Evolutionary conservation across 352 stramenopile species (phyloP).

Genomic region (Pythium volutum): DNA sequence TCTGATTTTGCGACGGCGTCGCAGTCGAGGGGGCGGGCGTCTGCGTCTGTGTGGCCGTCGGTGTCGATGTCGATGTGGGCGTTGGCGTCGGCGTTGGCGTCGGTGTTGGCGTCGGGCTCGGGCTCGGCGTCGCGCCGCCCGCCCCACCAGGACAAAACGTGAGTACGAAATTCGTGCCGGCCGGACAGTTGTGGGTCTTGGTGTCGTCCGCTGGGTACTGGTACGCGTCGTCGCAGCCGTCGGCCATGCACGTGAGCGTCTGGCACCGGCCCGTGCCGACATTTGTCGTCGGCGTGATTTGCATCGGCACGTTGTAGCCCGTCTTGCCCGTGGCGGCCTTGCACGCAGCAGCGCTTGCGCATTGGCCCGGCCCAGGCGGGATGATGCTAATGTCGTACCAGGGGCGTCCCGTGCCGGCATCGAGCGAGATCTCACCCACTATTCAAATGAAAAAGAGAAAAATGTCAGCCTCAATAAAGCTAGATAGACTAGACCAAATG

Average conservation of each 20-base stretch:
- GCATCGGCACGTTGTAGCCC: conserved; percentile 64
- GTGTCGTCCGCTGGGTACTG: conserved; percentile 54
- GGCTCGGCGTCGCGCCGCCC: conserved; percentile 25
- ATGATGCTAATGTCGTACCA: conserved; percentile 33
- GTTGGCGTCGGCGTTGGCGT: conserved; percentile 13
- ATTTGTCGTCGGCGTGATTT: conserved; percentile 47
- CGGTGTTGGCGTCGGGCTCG: conserved; percentile 20
- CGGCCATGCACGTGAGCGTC: conserved; percentile 40
- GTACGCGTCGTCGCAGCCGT: conserved; percentile 59
- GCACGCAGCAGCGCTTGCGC: conserved; percentile 49
- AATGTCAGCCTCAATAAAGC: not conserved
- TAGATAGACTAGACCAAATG: not conserved
- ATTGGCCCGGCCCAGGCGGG: conserved; percentile 43
- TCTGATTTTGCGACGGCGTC: not conserved
- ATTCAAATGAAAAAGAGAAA: not conserved
- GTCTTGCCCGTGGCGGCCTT: conserved; percentile 42
- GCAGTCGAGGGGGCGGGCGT: conserved; percentile 10
- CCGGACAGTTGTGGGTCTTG: conserved; percentile 59
- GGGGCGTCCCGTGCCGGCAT: conserved; percentile 5
- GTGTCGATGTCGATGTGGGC: conserved; percentile 15
- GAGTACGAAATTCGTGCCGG: conserved; percentile 51
- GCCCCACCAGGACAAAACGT: conserved; percentile 61
- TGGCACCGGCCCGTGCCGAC: conserved; percentile 39
- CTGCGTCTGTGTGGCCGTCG: conserved; percentile 18
- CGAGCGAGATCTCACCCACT: conserved; percentile 26